Percentiles rank a stretch among this genome's conserved stretches.
Conservation (phyloP, 1,284 basidiomycete species). For the Pseudozyma tsukubaensis region DNA sequence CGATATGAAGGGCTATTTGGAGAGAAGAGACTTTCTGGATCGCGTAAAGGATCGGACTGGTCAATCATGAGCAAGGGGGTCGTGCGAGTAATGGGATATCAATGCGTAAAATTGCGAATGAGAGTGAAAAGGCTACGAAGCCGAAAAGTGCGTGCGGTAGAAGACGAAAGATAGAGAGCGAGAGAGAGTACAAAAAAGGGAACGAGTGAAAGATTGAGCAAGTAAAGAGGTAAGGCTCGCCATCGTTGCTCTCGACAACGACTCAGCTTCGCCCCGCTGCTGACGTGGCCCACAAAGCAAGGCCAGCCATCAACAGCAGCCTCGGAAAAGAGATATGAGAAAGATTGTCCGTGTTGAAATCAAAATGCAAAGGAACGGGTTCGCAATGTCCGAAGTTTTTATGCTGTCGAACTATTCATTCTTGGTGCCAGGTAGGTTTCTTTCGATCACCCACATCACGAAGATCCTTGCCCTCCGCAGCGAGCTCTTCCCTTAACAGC, state of each 20-base stretch:
- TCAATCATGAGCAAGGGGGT: conserved; percentile 9
- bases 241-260: too few species aligned
- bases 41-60: conserved; percentile 56
- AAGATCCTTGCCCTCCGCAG: conserved; percentile 53
- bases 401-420: conserved; percentile 6
- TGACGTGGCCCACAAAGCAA: too few species aligned
- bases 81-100: not conserved
- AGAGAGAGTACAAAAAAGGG: not conserved
- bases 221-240: not conserved
- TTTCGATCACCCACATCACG: conserved; percentile 50
- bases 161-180: not conserved
- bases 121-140: not conserved
- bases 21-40: conserved; percentile 63
- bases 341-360: not conserved
- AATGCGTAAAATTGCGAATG: conserved; percentile 3
- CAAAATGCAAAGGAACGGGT: not conserved
- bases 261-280: too few species aligned
- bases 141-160: conserved; percentile 1
- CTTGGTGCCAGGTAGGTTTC: conserved; percentile 51
- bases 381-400: not conserved
- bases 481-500: conserved; percentile 53
- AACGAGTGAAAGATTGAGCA: not conserved
- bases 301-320: too few species aligned
- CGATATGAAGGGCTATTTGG: conserved; percentile 65
- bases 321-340: too few species aligned